A percentile compares a stretch with the other conserved stretches of the same genome.
These are phyloP conservation scores for Oryza australiensis DNA, from an alignment of 176 grass and related monocot species.

Conservation along the genomic window DNA sequence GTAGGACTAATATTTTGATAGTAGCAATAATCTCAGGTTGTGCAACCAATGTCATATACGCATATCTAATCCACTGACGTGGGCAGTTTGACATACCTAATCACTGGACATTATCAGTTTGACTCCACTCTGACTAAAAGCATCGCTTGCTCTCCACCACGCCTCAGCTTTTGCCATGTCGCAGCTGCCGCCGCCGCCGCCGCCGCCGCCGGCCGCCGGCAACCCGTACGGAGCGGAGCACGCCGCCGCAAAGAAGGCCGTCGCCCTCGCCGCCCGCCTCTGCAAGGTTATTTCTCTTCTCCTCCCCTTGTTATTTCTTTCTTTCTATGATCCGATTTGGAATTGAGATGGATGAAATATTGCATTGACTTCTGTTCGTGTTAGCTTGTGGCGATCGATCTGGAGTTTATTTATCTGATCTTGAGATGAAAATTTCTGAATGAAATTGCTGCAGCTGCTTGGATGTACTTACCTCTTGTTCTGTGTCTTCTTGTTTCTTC, in stretches of 20 bases:
- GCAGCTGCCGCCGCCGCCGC: background rate
- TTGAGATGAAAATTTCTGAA: background rate
- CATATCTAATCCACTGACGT: background rate
- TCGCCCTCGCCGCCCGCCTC: conserved; percentile 72
- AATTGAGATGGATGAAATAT: background rate
- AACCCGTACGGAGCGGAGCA: conserved; percentile 72
- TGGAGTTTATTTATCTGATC: background rate
- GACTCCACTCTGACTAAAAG: no score
- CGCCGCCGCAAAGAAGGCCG: conserved; percentile 88
- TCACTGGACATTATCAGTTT: no score
- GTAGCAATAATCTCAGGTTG: no score
- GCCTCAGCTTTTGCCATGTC: conserved; percentile 24
- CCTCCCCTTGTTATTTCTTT: background rate
- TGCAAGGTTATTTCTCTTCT: conserved; percentile 50
- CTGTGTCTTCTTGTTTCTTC: conserved; percentile 23
- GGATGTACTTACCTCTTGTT: background rate
- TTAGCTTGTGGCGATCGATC: background rate
- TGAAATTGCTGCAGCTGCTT: background rate
- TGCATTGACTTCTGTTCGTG: background rate
- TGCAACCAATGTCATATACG: no score
- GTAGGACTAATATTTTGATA: no score
- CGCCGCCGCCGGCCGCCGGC: background rate
- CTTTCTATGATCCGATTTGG: background rate
- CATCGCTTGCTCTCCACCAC: background rate
- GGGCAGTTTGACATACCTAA: background rate